Conservation (phyloP, 306 rosid genomes). For the Prunus persica region Prunus_persica_NCBIv2 NC_034009.1:27622501-27623000, state of each 20-base stretch:
- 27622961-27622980: neutral
- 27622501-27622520: conserved; percentile 91
- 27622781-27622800: neutral
- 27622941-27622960: neutral
- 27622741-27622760: neutral
- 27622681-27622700: neutral
- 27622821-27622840: neutral
- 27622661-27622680: conserved; percentile 1
- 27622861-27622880: neutral
- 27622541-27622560: conserved; percentile 90
- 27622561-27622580: conserved; percentile 68
- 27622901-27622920: neutral
- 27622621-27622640: conserved; percentile 73
- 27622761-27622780: neutral
- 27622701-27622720: neutral
- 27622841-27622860: neutral
- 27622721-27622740: neutral
- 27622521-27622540: conserved; percentile 84
- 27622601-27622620: conserved; percentile 93
- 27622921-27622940: neutral
- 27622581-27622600: conserved; percentile 80
- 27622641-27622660: neutral
- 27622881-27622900: neutral
- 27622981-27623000: neutral
- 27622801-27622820: neutral